Conservation (phyloP, 1,284 basidiomycete genomes). For the Microbotryum intermedium region DNA sequence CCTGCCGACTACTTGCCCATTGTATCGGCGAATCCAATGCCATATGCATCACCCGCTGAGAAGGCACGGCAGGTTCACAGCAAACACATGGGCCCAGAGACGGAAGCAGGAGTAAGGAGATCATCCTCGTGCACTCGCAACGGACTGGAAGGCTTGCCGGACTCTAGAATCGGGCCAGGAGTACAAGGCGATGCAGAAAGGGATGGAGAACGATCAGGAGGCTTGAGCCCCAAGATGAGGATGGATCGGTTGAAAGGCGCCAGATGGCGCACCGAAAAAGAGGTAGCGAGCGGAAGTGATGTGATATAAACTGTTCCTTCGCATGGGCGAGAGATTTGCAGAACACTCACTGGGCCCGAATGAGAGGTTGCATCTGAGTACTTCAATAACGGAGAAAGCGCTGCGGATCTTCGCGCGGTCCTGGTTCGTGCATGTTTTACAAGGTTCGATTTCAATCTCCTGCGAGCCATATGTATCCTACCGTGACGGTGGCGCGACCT, state of each 20-base stretch:
- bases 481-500: conserved; percentile 29
- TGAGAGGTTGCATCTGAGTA: background rate
- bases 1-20: conserved; percentile 10
- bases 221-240: conserved; percentile 14
- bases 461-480: background rate
- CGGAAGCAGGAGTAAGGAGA: background rate
- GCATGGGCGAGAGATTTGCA: background rate
- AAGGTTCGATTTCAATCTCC: background rate
- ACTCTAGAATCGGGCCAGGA: background rate
- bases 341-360: too few relatives aligned
- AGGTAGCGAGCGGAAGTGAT: conserved; percentile 27
- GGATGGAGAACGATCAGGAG: background rate
- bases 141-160: conserved; percentile 3
- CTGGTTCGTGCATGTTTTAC: background rate
- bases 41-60: background rate
- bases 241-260: conserved; percentile 19
- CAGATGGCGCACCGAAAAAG: conserved; percentile 24
- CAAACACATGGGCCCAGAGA: background rate
- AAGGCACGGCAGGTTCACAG: background rate
- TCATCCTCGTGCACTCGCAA: background rate
- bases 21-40: background rate
- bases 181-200: background rate
- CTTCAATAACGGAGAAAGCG: background rate
- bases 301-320: conserved; percentile 9
- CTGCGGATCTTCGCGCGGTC: background rate